Evolutionary conservation across 2,329 filamentous ascomycete species (phyloP).

Genomic region (Aspergillus fumigatus): DNA sequence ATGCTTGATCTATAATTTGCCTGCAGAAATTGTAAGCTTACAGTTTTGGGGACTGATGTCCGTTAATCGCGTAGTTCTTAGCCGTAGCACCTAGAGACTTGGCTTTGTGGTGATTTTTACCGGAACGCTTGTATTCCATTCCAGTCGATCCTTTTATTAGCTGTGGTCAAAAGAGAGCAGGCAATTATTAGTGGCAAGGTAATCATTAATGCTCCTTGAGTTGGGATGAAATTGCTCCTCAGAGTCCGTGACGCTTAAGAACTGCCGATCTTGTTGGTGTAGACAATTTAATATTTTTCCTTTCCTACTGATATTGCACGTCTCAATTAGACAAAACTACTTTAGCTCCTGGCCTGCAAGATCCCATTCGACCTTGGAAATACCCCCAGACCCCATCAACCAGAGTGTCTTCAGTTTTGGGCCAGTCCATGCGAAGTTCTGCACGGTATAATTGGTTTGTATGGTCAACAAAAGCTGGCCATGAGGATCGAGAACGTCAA

Average conservation of each 20-base stretch:
- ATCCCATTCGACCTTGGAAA: slow-evolving; percentile 37
- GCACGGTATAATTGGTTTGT: slow-evolving; percentile 42
- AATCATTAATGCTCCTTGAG: not conserved
- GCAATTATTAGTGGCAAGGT: not conserved
- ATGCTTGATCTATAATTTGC: not conserved
- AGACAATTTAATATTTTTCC: not conserved
- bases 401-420: slow-evolving; percentile 36
- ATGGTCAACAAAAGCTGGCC: slow-evolving; percentile 37
- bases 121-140: not conserved
- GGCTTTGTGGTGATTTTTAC: not conserved
- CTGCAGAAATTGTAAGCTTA: not conserved
- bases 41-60: not conserved
- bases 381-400: slow-evolving; percentile 38
- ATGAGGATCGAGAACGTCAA: slow-evolving; percentile 37
- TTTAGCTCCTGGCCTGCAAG: slow-evolving; percentile 29
- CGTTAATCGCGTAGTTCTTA: not conserved
- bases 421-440: slow-evolving; percentile 44
- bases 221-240: not conserved
- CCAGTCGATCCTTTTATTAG: not conserved
- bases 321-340: not conserved
- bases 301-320: not conserved
- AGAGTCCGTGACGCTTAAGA: not conserved
- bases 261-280: not conserved
- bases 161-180: not conserved
- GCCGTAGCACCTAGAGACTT: not conserved